phyloP scores from a whole-genome alignment of 148 eudicot genomes.

The Rheum nobile region DNA sequence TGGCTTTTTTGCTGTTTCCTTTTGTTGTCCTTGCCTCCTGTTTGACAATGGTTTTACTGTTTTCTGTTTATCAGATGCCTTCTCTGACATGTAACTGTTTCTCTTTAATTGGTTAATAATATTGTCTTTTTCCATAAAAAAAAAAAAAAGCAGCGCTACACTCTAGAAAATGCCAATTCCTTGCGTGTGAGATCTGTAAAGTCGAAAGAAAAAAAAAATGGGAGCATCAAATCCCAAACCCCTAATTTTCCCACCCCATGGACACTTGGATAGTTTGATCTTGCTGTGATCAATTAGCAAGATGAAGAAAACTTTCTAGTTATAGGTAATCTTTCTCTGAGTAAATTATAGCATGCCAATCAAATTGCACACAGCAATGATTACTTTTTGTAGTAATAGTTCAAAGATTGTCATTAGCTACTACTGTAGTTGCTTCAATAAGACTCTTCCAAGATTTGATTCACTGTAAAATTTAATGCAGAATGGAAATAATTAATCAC shows the following conservation, averaged over 20 bases:
- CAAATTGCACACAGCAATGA: not conserved
- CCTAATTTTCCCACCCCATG: not conserved
- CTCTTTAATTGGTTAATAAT: no score
- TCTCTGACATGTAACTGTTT: no score
- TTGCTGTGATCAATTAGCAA: not conserved
- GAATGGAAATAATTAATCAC: not conserved
- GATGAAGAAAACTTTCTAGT: not conserved
- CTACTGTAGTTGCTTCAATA: not conserved
- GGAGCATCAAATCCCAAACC: not conserved
- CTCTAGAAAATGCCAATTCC: not conserved
- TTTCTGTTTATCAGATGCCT: no score
- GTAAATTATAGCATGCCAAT: not conserved
- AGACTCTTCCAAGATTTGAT: not conserved
- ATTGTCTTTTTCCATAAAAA: no score
- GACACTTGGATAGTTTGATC: not conserved
- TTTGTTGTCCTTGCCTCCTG: no score
- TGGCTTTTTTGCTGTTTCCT: no score
- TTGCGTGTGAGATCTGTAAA: not conserved
- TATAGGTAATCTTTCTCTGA: no score
- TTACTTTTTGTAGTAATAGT: not conserved
- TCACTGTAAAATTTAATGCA: not conserved
- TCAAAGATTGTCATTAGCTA: not conserved
- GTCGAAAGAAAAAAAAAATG: not conserved
- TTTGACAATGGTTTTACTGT: no score
- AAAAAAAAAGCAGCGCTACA: no score